phyloP scores from a whole-genome alignment of 768 basidiomycete genomes.

The Boletus edulis region DNA sequence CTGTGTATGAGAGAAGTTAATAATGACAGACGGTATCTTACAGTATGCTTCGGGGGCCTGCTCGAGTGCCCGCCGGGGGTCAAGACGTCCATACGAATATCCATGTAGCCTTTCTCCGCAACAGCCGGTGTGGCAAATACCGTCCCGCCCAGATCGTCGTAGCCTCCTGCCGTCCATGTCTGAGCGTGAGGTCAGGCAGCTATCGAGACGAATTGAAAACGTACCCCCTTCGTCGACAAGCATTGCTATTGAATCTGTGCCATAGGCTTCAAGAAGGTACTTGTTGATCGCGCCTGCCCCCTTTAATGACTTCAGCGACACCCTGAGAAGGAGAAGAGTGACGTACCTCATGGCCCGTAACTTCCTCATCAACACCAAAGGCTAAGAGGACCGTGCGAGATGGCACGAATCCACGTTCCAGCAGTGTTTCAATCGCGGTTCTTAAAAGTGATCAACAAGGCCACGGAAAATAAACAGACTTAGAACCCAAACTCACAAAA shows the following conservation, averaged over 20 bases:
- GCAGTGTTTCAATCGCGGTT: slow-evolving; percentile 25
- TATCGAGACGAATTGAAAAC: not conserved
- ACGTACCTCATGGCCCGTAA: slow-evolving; percentile 37
- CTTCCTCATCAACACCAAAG: slow-evolving; percentile 47
- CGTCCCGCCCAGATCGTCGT: slow-evolving; percentile 25
- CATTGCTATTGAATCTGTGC: slow-evolving; percentile 46
- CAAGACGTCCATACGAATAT: slow-evolving; percentile 40
- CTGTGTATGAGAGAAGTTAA: not conserved
- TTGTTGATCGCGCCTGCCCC: slow-evolving; percentile 42
- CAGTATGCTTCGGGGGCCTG: slow-evolving; percentile 52
- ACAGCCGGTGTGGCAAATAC: slow-evolving; percentile 32
- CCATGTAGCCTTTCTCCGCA: slow-evolving; percentile 44
- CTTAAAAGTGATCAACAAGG: slow-evolving; percentile 9
- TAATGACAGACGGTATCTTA: slow-evolving; percentile 14
- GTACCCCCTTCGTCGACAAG: slow-evolving; percentile 59
- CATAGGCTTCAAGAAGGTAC: slow-evolving; percentile 43
- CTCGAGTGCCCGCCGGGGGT: slow-evolving; percentile 56
- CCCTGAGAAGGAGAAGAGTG: too few relatives aligned
- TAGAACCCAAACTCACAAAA: slow-evolving; percentile 26
- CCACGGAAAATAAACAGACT: not conserved
- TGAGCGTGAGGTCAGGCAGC: not conserved
- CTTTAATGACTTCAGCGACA: slow-evolving; percentile 19
- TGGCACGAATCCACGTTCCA: slow-evolving; percentile 30
- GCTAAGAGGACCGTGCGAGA: slow-evolving; percentile 31
- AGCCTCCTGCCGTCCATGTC: slow-evolving; percentile 25